phyloP scores from a whole-genome alignment of 441 rosid species.

The Rhodomyrtus psidioides region DNA sequence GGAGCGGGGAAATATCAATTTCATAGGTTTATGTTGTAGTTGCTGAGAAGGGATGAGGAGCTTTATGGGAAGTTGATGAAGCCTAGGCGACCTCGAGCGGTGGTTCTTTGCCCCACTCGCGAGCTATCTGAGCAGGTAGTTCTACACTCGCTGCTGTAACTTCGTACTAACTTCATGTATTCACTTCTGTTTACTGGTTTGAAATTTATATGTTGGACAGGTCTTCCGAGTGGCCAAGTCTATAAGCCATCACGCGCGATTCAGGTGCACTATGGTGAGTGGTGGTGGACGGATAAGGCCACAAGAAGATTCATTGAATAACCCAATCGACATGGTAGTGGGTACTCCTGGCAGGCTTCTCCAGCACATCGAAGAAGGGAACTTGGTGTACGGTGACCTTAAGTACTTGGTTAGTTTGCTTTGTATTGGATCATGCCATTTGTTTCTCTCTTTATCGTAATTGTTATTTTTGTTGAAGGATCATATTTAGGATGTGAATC shows the following conservation, averaged over 20 bases:
- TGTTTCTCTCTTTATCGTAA: neutral
- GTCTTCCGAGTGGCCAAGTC: conserved; percentile 90
- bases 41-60: conserved; percentile 81
- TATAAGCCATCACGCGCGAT: conserved; percentile 83
- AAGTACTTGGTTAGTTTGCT: conserved; percentile 56
- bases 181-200: neutral
- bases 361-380: conserved; percentile 85
- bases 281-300: conserved; percentile 86
- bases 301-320: conserved; percentile 76
- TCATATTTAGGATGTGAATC: neutral
- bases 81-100: conserved; percentile 88
- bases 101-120: conserved; percentile 89
- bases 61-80: conserved; percentile 52
- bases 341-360: conserved; percentile 96
- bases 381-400: conserved; percentile 94
- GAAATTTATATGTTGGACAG: conserved; percentile 20
- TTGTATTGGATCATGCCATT: neutral
- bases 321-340: conserved; percentile 84
- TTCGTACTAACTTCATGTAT: neutral
- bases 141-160: neutral
- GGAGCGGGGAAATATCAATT: neutral
- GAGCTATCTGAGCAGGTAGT: conserved; percentile 87
- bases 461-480: neutral
- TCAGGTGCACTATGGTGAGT: conserved; percentile 80
- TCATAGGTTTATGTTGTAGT: conserved; percentile 32